Percentiles rank a stretch among this genome's conserved stretches.
These are phyloP conservation scores for Wickerhamiella infanticola DNA, from an alignment of 1,139 yeast species.

Conservation along the genomic window DNA sequence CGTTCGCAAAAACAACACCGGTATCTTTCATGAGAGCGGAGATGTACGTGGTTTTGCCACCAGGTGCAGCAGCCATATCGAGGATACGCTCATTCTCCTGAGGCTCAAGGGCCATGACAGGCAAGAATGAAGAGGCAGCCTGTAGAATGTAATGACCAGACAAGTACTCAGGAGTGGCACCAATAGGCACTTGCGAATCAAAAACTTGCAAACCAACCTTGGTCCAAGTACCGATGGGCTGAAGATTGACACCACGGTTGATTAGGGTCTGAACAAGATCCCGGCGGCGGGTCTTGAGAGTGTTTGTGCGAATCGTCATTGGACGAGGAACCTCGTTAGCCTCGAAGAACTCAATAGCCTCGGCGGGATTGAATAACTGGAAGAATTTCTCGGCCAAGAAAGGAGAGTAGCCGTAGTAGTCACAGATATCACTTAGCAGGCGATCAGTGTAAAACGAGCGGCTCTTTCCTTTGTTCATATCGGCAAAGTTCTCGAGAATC, in stretches of 20 bases:
- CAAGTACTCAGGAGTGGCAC: conserved; percentile 97
- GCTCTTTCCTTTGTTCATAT: conserved; percentile 69
- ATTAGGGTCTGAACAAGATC: conserved; percentile 91
- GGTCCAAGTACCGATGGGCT: conserved; percentile 96
- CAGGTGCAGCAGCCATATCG: conserved; percentile 99
- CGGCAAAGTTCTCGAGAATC: conserved; percentile 85
- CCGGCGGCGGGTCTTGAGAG: conserved; percentile 84
- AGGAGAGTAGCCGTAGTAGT: conserved; percentile 92
- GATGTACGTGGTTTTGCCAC: conserved; percentile 95
- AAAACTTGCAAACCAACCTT: conserved; percentile 94
- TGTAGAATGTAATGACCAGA: conserved; percentile 97
- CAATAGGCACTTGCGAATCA: conserved; percentile 97
- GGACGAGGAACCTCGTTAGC: conserved; percentile 97
- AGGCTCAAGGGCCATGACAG: conserved; percentile 95
- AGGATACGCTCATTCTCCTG: conserved; percentile 88
- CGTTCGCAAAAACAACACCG: conserved; percentile 95
- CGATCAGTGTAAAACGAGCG: conserved; percentile 70
- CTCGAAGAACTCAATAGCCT: conserved; percentile 96
- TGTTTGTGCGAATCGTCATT: conserved; percentile 89
- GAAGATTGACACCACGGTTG: conserved; percentile 91
- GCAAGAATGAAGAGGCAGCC: conserved; percentile 95
- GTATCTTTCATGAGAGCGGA: conserved; percentile 97
- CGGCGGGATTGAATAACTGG: conserved; percentile 81
- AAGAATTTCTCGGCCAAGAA: conserved; percentile 87
- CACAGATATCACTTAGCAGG: conserved; percentile 69